Conservation (phyloP, 2,329 filamentous ascomycete species). For the Penicillium sp. region DNA sequence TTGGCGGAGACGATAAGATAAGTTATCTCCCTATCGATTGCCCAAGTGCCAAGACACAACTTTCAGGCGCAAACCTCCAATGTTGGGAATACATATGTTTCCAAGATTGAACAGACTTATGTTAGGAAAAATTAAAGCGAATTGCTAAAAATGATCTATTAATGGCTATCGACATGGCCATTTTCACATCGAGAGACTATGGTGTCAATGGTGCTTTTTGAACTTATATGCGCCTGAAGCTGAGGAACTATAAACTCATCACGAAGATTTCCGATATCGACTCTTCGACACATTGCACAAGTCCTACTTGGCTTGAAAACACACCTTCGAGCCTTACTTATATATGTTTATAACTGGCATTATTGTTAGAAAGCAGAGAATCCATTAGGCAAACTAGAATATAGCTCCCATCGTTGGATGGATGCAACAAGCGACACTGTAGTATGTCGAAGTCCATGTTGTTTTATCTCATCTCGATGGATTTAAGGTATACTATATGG, state of each 20-base stretch:
- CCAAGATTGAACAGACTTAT: neutral
- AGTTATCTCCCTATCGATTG: neutral
- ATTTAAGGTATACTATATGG: neutral
- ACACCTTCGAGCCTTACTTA: neutral
- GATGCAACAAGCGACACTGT: neutral
- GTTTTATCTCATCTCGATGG: neutral
- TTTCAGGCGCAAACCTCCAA: neutral
- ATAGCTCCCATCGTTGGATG: neutral
- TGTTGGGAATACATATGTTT: neutral
- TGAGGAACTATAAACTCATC: neutral
- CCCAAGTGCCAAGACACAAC: neutral
- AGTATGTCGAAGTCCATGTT: neutral
- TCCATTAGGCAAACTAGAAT: neutral
- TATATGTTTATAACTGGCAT: neutral
- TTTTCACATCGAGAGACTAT: neutral
- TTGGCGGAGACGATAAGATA: slow-evolving; percentile 3
- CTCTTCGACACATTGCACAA: neutral
- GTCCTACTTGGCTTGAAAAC: neutral
- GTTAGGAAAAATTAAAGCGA: neutral
- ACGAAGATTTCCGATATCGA: neutral
- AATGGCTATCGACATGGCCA: neutral
- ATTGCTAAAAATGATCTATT: neutral
- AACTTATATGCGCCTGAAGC: neutral
- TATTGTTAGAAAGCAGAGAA: neutral
- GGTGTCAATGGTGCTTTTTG: neutral